Conservation (phyloP, 352 stramenopile species). For the Phytophthora megakarya region DNA sequence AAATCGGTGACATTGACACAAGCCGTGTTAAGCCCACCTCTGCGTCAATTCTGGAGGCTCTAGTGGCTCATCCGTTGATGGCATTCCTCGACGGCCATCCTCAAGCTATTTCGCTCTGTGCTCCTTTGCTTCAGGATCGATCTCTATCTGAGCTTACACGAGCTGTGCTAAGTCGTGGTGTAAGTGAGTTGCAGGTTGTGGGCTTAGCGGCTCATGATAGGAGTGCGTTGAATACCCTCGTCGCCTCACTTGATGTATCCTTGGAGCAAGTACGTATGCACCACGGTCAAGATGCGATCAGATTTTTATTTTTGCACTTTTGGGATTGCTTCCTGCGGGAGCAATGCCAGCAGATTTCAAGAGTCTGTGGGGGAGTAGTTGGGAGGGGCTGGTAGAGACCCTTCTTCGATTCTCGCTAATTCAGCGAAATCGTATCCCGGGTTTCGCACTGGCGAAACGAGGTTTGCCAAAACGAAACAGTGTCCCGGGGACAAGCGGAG, state of each 20-base stretch:
- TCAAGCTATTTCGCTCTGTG: conserved; percentile 81
- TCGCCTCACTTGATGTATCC: conserved; percentile 76
- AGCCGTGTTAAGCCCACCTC: conserved; percentile 29
- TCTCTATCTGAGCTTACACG: conserved; percentile 79
- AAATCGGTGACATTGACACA: conserved; percentile 61
- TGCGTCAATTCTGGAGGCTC: conserved; percentile 57
- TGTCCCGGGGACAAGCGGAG: conserved; percentile 31
- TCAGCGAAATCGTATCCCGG: conserved; percentile 72
- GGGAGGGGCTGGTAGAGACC: conserved; percentile 65
- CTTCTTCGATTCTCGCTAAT: conserved; percentile 79
- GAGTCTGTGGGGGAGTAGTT: conserved; percentile 71
- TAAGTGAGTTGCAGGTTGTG: conserved; percentile 72
- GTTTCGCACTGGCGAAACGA: conserved; percentile 62
- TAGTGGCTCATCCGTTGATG: conserved; percentile 76
- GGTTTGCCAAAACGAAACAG: conserved; percentile 56
- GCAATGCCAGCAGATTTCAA: conserved; percentile 82
- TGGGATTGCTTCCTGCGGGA: conserved; percentile 70
- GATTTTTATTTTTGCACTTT: conserved; percentile 79
- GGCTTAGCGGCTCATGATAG: conserved; percentile 66
- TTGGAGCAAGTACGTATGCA: conserved; percentile 75
- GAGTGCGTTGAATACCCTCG: conserved; percentile 76
- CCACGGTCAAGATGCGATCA: conserved; percentile 67
- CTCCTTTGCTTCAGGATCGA: conserved; percentile 72
- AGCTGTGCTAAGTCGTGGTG: conserved; percentile 65
- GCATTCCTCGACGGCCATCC: conserved; percentile 81